These are phyloP conservation scores for Lippia alba DNA, from an alignment of 305 asterid genomes.

Conservation along the genomic window DNA sequence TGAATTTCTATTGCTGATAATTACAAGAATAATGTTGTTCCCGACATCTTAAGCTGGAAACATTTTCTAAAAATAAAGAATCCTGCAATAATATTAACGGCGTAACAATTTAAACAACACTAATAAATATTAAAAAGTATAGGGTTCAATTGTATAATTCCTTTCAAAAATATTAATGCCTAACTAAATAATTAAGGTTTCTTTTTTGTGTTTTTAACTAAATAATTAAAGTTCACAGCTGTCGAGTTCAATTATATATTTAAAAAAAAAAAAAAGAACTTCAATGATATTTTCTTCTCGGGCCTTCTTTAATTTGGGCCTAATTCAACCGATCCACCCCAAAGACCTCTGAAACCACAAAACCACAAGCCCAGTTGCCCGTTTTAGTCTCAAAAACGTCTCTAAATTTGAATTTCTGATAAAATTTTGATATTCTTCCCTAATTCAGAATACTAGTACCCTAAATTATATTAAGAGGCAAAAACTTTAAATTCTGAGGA, in stretches of 20 bases:
- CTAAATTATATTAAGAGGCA: background rate
- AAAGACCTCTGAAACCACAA: background rate
- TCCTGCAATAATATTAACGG: background rate
- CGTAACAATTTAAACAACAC: background rate
- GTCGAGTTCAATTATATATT: background rate
- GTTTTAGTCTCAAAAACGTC: background rate
- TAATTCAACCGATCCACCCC: too few species aligned
- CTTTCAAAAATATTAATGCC: background rate
- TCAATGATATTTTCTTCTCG: background rate
- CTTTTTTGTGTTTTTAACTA: too few species aligned
- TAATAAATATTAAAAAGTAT: background rate
- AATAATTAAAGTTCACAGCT: constrained; percentile 1
- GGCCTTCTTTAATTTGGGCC: too few species aligned
- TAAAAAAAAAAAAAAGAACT: too few species aligned
- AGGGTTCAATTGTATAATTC: background rate
- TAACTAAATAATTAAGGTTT: background rate
- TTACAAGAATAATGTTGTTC: too few species aligned
- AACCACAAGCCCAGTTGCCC: background rate
- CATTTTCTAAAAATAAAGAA: too few species aligned
- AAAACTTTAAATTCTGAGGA: background rate
- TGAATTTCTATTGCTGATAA: too few species aligned
- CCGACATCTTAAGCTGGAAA: background rate
- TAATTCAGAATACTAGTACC: background rate
- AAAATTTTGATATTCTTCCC: background rate
- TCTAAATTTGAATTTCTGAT: background rate